Evolutionary conservation across 768 basidiomycete species (phyloP).

Genomic region (Boletus reticulatus): DNA sequence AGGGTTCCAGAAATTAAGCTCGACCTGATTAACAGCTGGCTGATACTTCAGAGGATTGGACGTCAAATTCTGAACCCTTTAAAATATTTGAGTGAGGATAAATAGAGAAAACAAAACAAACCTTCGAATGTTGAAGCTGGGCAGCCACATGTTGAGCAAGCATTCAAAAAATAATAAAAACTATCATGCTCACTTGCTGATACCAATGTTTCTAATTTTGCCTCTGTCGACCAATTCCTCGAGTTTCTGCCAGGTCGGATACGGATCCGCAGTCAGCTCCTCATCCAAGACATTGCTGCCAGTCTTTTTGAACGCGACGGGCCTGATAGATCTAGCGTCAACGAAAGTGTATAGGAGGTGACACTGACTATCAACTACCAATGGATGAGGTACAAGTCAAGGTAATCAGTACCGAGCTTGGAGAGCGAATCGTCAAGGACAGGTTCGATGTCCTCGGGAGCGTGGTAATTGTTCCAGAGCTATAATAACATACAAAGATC

Average conservation of each 20-base stretch:
- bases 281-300: constrained; percentile 46
- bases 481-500: constrained; percentile 18
- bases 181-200: constrained; percentile 63
- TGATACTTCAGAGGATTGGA: constrained; percentile 56
- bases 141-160: not conserved
- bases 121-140: constrained; percentile 61
- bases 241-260: constrained; percentile 78
- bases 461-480: constrained; percentile 79
- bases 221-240: constrained; percentile 77
- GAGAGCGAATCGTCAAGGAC: constrained; percentile 63
- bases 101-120: not conserved
- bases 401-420: constrained; percentile 62
- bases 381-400: constrained; percentile 81
- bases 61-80: constrained; percentile 58
- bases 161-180: not conserved
- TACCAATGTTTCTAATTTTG: constrained; percentile 74
- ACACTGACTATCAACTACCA: constrained; percentile 44
- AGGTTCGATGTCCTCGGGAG: constrained; percentile 67
- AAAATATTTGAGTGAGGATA: not conserved
- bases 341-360: not conserved
- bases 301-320: constrained; percentile 62
- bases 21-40: constrained; percentile 77
- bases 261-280: constrained; percentile 64
- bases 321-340: constrained; percentile 39
- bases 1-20: constrained; percentile 74